Evolutionary conservation across 2,329 filamentous ascomycete species (phyloP), one percentile per base, ranked within the genome.

Genomic region (Calycina marina): DNA sequence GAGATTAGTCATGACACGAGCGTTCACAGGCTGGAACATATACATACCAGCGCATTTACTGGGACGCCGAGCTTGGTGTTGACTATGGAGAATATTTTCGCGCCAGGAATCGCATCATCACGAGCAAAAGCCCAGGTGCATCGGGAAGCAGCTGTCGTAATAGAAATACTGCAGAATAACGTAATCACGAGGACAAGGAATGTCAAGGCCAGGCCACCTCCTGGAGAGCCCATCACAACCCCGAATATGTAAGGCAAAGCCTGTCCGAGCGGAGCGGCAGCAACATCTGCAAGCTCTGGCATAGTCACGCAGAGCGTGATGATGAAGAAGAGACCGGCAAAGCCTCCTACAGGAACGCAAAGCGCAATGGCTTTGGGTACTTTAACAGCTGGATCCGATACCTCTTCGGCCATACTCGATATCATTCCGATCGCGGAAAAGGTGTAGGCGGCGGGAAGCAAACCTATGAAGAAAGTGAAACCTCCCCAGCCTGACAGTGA

Each of bases 111-210:
- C 8, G 77, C 78, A 2, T 75, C 68, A 37, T 83, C 77, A 44
- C 71, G 57, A 34, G 67, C 72, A 40, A 80, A 79, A 0, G 76
- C 75, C 45, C 73, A 79, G 6, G 69, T 69, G 66, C 78, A 78
- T 5, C 74, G 64, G 0, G 60, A 63, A 1, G 65, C 64, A 0
- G 64, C 64, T 2, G 59, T 57, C 1, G 64, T 67, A 40, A 67
- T 66, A 25, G 57, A 60, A 40, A 70, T 66, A 17, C 58, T 61
- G 52, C 64, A 69, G 50, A 68, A 68, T 27, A 69, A 48, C 0
- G 60, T 64, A 35, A 69, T 55, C 4, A 58, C 52, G 2, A 69
- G 50, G 6, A 69, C 58, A 8, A 68, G 53, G 42, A 65, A 59
- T n/a, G 58, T 59, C 5, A 69, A 53, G 0, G 52, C 62, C 0